Conservation (phyloP, 75 land plant species). For the Pseudotsuga menziesii region DNA sequence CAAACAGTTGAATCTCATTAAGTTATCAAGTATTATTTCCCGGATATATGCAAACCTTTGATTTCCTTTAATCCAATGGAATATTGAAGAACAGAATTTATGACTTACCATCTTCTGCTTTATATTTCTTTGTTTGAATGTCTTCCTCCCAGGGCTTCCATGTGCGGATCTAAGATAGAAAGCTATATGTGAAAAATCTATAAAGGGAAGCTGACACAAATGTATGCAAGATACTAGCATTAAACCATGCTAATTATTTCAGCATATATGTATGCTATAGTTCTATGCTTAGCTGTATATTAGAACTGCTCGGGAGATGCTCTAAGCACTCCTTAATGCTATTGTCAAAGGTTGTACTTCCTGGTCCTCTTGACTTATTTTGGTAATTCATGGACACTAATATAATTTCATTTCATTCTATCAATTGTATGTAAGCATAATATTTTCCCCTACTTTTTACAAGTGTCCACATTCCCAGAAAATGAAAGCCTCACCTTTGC, state of each 20-base stretch:
- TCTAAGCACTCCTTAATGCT: no score
- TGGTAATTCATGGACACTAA: no score
- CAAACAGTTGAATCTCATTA: background rate
- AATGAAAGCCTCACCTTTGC: slow-evolving; percentile 34
- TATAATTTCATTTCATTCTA: background rate
- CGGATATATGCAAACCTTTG: background rate
- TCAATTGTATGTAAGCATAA: background rate
- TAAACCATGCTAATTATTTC: background rate
- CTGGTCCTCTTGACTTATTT: no score
- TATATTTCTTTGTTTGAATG: slow-evolving; percentile 11
- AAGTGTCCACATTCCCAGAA: background rate
- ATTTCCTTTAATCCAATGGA: no score
- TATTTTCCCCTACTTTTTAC: background rate
- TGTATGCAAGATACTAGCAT: background rate
- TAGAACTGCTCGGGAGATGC: no score
- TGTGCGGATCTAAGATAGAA: slow-evolving; percentile 23
- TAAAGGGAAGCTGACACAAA: background rate
- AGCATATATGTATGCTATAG: no score
- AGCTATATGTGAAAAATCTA: background rate
- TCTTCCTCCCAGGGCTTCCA: slow-evolving; percentile 59
- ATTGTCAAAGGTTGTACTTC: no score
- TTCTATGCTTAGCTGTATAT: no score
- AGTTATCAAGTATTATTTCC: no score
- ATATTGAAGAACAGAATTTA: background rate
- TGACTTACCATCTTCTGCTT: slow-evolving; percentile 14